A percentile compares a stretch with the other conserved stretches of the same genome.
Evolutionary conservation across 371 early-diverging fungal species (phyloP).

Genomic region (Mortierella sp.): DNA sequence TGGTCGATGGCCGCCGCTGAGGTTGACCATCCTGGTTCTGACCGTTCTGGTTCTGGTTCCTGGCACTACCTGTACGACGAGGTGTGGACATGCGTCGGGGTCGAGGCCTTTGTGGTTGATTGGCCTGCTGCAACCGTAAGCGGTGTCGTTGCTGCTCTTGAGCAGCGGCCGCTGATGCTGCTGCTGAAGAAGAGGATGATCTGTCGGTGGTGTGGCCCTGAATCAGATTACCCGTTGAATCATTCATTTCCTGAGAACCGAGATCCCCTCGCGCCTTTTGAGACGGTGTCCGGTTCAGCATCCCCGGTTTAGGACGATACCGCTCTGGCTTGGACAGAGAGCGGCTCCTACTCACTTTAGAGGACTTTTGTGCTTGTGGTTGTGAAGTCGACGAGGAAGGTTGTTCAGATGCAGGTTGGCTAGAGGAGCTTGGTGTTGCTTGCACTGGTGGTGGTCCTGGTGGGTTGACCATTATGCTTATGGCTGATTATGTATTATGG

Average conservation of each 20-base stretch:
- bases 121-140: constrained; percentile 53
- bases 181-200: constrained; percentile 1
- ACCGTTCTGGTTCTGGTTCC: background rate
- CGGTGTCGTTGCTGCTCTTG: constrained; percentile 54
- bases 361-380: background rate
- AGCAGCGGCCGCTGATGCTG: constrained; percentile 27
- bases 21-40: constrained; percentile 4
- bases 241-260: constrained; percentile 12
- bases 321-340: constrained; percentile 63
- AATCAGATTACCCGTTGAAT: constrained; percentile 46
- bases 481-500: too few relatives aligned
- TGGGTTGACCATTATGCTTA: too few relatives aligned
- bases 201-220: constrained; percentile 3
- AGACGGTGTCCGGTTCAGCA: constrained; percentile 43
- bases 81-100: constrained; percentile 27
- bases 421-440: too few relatives aligned
- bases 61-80: constrained; percentile 20
- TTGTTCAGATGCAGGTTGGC: too few relatives aligned
- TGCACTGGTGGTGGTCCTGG: too few relatives aligned
- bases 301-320: constrained; percentile 58
- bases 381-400: too few relatives aligned
- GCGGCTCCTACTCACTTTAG: constrained; percentile 26
- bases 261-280: constrained; percentile 21
- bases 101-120: constrained; percentile 49
- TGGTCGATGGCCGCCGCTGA: constrained; percentile 27